phyloP scores from a whole-genome alignment of 306 rosid species.

The Erythrophleum fordii region DNA sequence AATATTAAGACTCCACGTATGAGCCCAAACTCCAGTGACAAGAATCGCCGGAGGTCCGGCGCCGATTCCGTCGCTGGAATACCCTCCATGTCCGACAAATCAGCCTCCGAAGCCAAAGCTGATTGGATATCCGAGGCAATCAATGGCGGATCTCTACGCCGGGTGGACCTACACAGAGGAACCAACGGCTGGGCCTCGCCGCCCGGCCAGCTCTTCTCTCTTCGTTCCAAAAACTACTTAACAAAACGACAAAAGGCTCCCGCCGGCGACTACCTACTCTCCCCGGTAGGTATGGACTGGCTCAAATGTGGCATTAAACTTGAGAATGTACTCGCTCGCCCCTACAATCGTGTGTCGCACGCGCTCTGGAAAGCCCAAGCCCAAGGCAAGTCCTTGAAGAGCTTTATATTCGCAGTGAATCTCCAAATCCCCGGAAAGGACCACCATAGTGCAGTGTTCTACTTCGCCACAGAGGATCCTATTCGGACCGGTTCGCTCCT shows the following conservation, averaged over 20 bases:
- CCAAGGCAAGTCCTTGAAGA: conserved; percentile 59
- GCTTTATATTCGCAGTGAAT: conserved; percentile 84
- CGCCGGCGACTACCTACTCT: conserved; percentile 74
- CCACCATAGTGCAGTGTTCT: conserved; percentile 86
- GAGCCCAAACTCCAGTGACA: conserved; percentile 51
- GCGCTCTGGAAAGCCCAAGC: conserved; percentile 67
- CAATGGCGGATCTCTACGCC: conserved; percentile 73
- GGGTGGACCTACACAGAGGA: conserved; percentile 71
- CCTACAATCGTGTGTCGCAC: conserved; percentile 69
- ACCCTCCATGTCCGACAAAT: conserved; percentile 43
- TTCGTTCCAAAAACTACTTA: conserved; percentile 66
- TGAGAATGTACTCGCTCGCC: conserved; percentile 77
- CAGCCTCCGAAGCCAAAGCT: conserved; percentile 5
- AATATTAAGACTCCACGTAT: conserved; percentile 18
- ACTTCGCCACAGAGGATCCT: conserved; percentile 76
- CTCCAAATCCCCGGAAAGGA: conserved; percentile 92
- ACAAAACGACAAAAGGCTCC: conserved; percentile 64
- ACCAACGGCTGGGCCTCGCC: conserved; percentile 96
- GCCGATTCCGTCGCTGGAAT: conserved; percentile 27
- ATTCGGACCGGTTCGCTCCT: conserved; percentile 70
- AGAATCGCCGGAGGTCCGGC: conserved; percentile 48
- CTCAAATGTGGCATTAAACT: conserved; percentile 75
- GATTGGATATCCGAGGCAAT: conserved; percentile 68
- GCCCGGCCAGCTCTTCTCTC: conserved; percentile 77
- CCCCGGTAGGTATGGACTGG: conserved; percentile 88